A percentile compares a stretch with the other conserved stretches of the same genome.
These are phyloP conservation scores for Populus euphratica DNA, from an alignment of 345 rosid species.

Conservation along the genomic window DNA sequence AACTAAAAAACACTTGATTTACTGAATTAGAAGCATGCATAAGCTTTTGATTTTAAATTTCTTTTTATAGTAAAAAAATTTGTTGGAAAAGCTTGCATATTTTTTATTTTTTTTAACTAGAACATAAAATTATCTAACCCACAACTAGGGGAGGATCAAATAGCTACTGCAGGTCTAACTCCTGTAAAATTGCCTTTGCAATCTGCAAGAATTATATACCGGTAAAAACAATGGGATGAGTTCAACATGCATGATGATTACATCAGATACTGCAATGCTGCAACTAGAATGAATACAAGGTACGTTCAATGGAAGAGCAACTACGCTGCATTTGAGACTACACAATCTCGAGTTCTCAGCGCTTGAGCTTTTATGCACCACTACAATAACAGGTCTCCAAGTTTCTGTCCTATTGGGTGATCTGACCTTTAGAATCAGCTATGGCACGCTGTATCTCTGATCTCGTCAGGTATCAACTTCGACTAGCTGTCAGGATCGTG, in stretches of 20 bases:
- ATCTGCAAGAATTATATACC: conserved; percentile 4
- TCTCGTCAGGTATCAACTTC: conserved; percentile 17
- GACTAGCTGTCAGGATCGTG: conserved; percentile 20
- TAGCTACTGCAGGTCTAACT: neutral
- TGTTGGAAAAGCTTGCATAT: no score
- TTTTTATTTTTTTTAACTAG: no score
- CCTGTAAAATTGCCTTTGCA: neutral
- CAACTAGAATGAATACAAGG: conserved; percentile 1
- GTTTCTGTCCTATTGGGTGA: neutral
- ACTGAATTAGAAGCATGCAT: no score
- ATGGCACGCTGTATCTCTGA: neutral
- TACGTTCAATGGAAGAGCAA: neutral
- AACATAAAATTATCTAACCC: no score
- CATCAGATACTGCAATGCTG: conserved; percentile 8
- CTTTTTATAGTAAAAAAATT: no score
- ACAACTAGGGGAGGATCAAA: no score
- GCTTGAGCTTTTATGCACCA: neutral
- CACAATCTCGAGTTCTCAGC: neutral
- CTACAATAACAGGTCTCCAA: neutral
- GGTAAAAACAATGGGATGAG: neutral
- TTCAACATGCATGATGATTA: neutral
- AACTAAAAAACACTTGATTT: no score
- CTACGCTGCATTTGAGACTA: neutral
- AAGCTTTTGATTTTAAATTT: no score
- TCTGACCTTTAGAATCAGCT: neutral